Base-by-base conservation (phyloP, 305 asterid genomes). In the Ilex paraguariensis region DNA sequence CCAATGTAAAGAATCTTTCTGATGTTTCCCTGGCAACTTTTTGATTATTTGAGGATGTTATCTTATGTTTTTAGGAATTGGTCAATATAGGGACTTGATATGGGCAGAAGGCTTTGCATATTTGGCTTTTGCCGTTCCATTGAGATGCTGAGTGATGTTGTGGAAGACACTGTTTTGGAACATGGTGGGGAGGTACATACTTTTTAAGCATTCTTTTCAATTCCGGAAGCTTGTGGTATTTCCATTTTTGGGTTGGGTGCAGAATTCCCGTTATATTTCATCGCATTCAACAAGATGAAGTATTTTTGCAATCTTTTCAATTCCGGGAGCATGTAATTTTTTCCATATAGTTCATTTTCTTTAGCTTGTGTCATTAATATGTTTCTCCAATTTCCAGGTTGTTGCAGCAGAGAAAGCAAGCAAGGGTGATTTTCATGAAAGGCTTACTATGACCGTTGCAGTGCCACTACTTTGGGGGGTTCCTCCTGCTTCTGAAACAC, bases 401-500 rank as follows among this genome's bases (percentile, higher is more conserved):
- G 96, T 90, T 70, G 77, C 72, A 7, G 91, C 99, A 4, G 94
- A 86, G 66, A 93, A 84, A 73, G 96, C 81, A 10, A 77, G 73
- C 71, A 79, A 74, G 62, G 97, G 80, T 13, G 94, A 91, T 50
- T 69, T 87, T 82, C 88, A 87, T 36, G 98, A 93, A 73, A 90
- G 81, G 82, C 82, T 93, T 72, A 93, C 75, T 0, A 93, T 93
- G 97, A 93, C 86, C 1, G 96, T 93, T 11, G 91, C 95, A 5
- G 97, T 90, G 75, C 97, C 99, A 3, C 70, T 93, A 42, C 94
- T 90, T 4, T 93, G 96, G 99, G 99, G 99, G 15, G 91, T 90
- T 40, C 97, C 98, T 56, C 99, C 96, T 31, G 95, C 96, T n/a
- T 93, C 97, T 0, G 92, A 83, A 51, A 87, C 92, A 14, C 93